Conservation (phyloP, 345 rosid genomes). For the Diplotaxis tenuifolia region DNA sequence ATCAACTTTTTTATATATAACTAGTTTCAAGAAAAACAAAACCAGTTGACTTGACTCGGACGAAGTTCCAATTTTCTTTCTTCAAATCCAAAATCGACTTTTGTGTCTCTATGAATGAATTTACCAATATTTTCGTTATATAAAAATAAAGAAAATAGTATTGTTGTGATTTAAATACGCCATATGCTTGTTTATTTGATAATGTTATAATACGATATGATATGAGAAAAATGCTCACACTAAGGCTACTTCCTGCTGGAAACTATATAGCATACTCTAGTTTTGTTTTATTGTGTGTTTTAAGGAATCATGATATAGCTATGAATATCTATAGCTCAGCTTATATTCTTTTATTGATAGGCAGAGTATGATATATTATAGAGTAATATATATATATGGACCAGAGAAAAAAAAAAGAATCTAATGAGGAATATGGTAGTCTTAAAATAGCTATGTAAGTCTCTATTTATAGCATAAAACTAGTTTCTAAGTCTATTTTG, state of each 20-base stretch:
- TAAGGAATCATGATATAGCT: background rate
- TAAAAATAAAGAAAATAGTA: background rate
- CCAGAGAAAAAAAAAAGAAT: background rate
- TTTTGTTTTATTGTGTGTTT: constrained; percentile 11
- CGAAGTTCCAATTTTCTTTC: background rate
- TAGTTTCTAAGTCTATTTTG: background rate
- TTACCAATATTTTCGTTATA: background rate
- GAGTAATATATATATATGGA: no score
- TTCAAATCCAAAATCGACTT: background rate
- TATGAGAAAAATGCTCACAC: background rate
- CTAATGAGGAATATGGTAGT: background rate
- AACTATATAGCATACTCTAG: background rate
- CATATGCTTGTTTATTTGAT: background rate
- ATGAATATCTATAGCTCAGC: background rate
- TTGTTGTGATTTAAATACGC: background rate
- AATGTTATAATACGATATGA: background rate
- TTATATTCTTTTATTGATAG: background rate
- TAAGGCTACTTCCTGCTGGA: background rate
- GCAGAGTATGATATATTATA: no score
- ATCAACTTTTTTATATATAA: background rate
- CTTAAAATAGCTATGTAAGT: no score
- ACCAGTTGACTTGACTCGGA: constrained; percentile 19
- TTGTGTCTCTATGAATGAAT: background rate
- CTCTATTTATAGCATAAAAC: background rate
- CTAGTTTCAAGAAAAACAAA: constrained; percentile 1